These are phyloP conservation scores for Ballota nigra DNA, from an alignment of 257 asterid genomes.

Conservation along the genomic window DNA sequence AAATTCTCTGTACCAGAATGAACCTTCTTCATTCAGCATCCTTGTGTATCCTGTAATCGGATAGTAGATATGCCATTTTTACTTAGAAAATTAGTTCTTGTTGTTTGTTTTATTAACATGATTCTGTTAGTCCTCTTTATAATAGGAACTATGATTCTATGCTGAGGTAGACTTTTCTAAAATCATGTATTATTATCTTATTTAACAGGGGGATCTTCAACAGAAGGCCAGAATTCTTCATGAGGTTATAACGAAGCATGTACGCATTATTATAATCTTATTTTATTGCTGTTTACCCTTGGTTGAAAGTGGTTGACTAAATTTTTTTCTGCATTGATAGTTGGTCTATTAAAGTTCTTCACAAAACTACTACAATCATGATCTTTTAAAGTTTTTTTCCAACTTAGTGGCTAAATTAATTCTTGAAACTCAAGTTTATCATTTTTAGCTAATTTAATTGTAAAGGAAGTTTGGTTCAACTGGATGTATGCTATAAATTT, in stretches of 20 bases:
- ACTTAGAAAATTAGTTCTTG: background rate
- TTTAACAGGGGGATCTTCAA: constrained; percentile 69
- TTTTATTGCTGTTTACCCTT: background rate
- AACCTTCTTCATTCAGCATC: background rate
- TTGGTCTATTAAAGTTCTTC: background rate
- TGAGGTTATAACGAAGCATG: constrained; percentile 70
- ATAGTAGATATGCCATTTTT: background rate
- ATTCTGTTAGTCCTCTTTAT: background rate
- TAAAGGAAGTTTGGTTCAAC: background rate
- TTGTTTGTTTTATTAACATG: background rate
- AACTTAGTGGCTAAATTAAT: background rate
- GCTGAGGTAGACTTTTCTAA: constrained; percentile 15
- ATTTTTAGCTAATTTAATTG: background rate
- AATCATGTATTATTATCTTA: constrained; percentile 1
- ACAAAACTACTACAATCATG: background rate
- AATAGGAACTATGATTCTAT: background rate
- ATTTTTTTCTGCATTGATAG: background rate
- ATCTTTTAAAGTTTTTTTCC: background rate
- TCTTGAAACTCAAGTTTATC: background rate
- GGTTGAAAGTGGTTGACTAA: background rate
- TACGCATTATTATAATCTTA: constrained; percentile 24
- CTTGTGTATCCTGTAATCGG: background rate
- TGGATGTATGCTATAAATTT: background rate
- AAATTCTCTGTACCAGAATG: background rate
- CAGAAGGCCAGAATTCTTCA: constrained; percentile 71